phyloP scores from a whole-genome alignment of 441 rosid species.

The Eruca vesicaria region DNA sequence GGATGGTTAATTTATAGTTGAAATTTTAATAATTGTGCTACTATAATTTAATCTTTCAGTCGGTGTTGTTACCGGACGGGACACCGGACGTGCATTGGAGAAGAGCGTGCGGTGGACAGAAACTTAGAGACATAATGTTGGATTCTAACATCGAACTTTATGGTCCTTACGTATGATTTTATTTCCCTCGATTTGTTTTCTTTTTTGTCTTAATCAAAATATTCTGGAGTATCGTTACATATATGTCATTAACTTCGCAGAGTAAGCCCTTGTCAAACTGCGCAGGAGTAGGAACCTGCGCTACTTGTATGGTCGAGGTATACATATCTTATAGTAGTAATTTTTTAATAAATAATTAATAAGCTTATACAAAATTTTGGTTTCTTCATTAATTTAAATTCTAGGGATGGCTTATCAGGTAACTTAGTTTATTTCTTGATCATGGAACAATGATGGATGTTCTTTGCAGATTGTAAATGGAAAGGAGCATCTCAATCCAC shows the following conservation, averaged over 20 bases:
- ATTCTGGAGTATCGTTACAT: no score
- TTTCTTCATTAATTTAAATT: not conserved
- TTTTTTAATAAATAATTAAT: not conserved
- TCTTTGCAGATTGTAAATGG: slow-evolving; percentile 62
- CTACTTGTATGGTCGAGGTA: slow-evolving; percentile 87
- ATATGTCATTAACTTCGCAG: slow-evolving; percentile 38
- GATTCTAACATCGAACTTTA: slow-evolving; percentile 73
- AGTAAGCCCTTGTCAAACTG: slow-evolving; percentile 64
- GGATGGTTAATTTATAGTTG: no score
- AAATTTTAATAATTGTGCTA: no score
- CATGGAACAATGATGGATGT: not conserved
- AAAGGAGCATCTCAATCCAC: slow-evolving; percentile 69
- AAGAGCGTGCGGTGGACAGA: slow-evolving; percentile 68
- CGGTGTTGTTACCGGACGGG: slow-evolving; percentile 83
- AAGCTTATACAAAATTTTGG: not conserved
- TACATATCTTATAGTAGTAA: not conserved
- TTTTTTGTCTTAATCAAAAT: no score
- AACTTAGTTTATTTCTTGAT: not conserved
- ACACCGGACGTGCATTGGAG: slow-evolving; percentile 80
- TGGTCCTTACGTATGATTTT: slow-evolving; percentile 77
- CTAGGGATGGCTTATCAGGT: not conserved
- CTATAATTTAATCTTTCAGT: slow-evolving; percentile 38
- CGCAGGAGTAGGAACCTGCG: slow-evolving; percentile 91
- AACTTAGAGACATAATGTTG: slow-evolving; percentile 83
- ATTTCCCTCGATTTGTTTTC: no score